Base-by-base conservation (phyloP, 1,139 yeast genomes). In the Meyerozyma athensensis region DNA sequence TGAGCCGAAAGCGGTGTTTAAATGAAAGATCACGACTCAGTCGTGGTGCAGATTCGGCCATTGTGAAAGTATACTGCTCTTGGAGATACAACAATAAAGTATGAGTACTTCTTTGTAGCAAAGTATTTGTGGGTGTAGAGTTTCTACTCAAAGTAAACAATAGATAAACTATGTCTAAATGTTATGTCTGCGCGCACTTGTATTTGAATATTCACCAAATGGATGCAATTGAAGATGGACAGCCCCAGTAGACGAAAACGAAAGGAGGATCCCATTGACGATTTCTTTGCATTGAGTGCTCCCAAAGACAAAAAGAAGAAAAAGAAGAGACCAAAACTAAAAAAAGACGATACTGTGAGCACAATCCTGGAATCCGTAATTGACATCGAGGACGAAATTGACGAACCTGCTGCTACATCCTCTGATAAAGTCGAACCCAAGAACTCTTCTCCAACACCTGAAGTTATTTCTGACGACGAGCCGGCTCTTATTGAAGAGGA, bases 1-100 rank as follows among this genome's bases (percentile, higher is more conserved):
- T 53, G 41, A 56, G 60, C 14, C 58, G 53, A 44, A 65, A 65
- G 37, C 72, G 46, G 2, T 66, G 59, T 40, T 60, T 65, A 40
- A 64, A 56, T 5, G 70, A 53, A 36, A 61, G 48, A 41, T 66
- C 67, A 18, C 59, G 38, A n/a, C 32, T 16, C 32, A 8, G 32
- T 9, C 32, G 32, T 17, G 32, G 8, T 2, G 20, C 32, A 17
- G 32, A 6, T 16, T 28, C 32, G 21, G 20, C 28, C 20, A 19
- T 7, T 34, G 45, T 41, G 39, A 46, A 43, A 38, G 33, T 45
- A 18, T 12, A 4, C 8, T n/a, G n/a, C n/a, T 9, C 28, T 9
- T 7, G 28, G n/a, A n/a, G n/a, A n/a, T n/a, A n/a, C n/a, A n/a
- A n/a, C n/a, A n/a, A n/a, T n/a, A n/a, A n/a, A n/a, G n/a, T n/a